Base-by-base conservation (phyloP, 2,329 filamentous ascomycete genomes). In the Calonectria pauciramosa region DNA sequence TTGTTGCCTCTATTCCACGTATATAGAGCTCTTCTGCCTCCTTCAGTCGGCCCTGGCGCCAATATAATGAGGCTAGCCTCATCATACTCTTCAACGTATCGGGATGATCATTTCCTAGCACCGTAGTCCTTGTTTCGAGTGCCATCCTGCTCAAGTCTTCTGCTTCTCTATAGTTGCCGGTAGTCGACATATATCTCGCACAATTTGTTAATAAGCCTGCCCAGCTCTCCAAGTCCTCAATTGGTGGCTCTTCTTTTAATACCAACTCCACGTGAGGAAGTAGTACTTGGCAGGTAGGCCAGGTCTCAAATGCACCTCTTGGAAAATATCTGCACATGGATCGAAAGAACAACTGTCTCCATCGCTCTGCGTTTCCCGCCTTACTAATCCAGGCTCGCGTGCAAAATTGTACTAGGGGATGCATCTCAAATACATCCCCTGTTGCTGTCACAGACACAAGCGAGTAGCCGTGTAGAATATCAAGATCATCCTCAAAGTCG, bases 351-450 rank as follows among this genome's bases (percentile, higher is more conserved):
- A 71, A 47, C 28, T 34, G 23, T 2, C 65, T 69, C 77, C 71
- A 80, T 44, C 16, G 16, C 4, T 52, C 38, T 2, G 10, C 8
- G 28, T 68, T 11, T 3, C 72, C 71, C n/a, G 54, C 66, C 26
- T 73, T 30, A 10, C 60, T 72, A n/a, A 81, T 71, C 80, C 79
- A 82, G 1, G 44, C 16, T 7, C 60, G 63, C 3, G 75, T 81
- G 36, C 79, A 82, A 32, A 80, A 78, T 14, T 81, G 76, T 26
- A 80, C 76, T 1, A 80, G 70, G 23, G 78, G 18, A 68, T 80
- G 77, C 73, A 80, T 78, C 59, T 79, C 74, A 9, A 47, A 80
- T 13, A 74, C 23, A 5, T 68, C 71, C 7, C 20, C 10, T 3
- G 26, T 14, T 36, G 60, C 44, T 11, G 56, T 66, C 3, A 59